Evolutionary conservation across 495 filamentous ascomycete species (phyloP), one percentile per base, ranked within the genome.

Genomic region (Aspergillus steynii): DNA sequence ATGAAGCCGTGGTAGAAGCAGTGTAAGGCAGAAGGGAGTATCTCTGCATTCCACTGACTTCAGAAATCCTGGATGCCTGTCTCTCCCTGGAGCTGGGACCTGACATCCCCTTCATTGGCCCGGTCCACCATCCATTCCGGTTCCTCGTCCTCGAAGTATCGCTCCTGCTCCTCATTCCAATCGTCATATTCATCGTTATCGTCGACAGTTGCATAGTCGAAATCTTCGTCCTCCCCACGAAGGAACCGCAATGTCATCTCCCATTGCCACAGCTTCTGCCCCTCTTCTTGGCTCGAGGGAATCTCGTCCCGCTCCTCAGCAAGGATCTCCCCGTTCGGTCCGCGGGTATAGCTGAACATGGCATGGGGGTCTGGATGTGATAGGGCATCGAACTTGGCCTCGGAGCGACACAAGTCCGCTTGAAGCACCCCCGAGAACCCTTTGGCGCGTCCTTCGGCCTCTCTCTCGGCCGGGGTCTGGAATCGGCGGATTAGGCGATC

Each of bases 21-120:
- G 9, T 42, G 9, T 0, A 42, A 42, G 1, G 37, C 12, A 42
- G 37, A 42, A 42, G 14, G 37, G 9, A 15, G 37, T 42, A 15
- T 42, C 9, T 15, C 37, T 34, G 31, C 37, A 20, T 26, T 50
- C 20, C 49, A 50, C 15, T 50, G 28, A 26, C 29, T 59, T 83
- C 72, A 95, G 60, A 87, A 96, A 73, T 96, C 91, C 68, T 94
- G 90, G 42, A 94, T 77, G 1, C 91, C 91, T 25, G 91, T 94
- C 74, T 94, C 86, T 4, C 90, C 89, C 29, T 72, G 74, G 20
- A 89, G 65, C 27, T 68, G 68, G 10, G 71, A 64, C 46, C 56
- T 67, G 26, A 67, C 46, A 55, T 73, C 72, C 4, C 69, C 78
- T 20, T 74, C 76, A n/a, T 72, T 71, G 12, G 67, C 65, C 49